Conservation (phyloP, 2,329 filamentous ascomycete genomes). For the Plenodomus tracheiphilus region DNA sequence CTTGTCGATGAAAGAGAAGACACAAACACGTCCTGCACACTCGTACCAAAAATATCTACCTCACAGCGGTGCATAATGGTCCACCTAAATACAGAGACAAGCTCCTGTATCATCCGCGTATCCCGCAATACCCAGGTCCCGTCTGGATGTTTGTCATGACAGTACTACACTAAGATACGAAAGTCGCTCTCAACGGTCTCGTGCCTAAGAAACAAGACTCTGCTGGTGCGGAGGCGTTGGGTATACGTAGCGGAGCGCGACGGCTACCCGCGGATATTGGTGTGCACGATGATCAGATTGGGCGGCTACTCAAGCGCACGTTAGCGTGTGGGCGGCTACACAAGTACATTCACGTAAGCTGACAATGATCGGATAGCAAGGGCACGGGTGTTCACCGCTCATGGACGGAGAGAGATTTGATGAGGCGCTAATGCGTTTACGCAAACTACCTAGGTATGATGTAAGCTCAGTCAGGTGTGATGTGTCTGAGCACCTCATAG, state of each 20-base stretch:
- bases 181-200: constrained; percentile 10
- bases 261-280: constrained; percentile 30
- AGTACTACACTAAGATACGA: background rate
- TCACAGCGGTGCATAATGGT: background rate
- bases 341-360: constrained; percentile 6
- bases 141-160: background rate
- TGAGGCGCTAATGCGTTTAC: background rate
- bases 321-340: constrained; percentile 19
- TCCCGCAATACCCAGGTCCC: constrained; percentile 30
- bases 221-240: constrained; percentile 9
- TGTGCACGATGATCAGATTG: constrained; percentile 7
- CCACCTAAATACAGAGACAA: background rate
- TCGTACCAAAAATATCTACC: background rate
- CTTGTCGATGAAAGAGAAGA: background rate
- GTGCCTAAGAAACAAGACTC: constrained; percentile 8
- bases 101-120: constrained; percentile 33
- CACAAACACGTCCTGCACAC: background rate
- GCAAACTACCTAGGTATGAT: no score
- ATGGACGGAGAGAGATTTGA: background rate
- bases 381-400: constrained; percentile 16
- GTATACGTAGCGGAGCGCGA: constrained; percentile 25
- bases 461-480: no score
- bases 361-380: constrained; percentile 8
- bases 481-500: no score
- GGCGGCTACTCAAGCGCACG: constrained; percentile 24